Evolutionary conservation across 2,329 filamentous ascomycete species (phyloP), one percentile per base, ranked within the genome.

Genomic region (Zopfia rhizophila): DNA sequence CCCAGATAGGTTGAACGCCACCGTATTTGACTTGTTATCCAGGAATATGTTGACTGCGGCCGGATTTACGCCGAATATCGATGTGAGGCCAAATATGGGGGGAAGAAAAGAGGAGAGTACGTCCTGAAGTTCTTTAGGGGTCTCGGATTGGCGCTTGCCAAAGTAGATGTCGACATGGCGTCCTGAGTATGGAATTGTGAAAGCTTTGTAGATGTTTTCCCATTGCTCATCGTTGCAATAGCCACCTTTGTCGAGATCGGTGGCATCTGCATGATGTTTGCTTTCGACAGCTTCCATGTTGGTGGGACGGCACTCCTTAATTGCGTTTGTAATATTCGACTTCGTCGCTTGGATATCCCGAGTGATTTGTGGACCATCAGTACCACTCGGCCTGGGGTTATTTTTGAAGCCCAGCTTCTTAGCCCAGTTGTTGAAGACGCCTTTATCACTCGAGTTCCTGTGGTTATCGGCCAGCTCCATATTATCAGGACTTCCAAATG

Each of bases 1-100:
- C 25, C 93, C 92, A 27, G 81, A 84, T 7, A 83, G 82, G 68
- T 99, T 99, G 79, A 99, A 99, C 0, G 93, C 94, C 53, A 99
- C 96, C 0, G 91, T 92, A 44, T 83, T 84, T 4, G 91, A 89
- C 3, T 76, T 73, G 28, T 87, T 83, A 60, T 97, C 92, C 61
- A 91, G 91, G 75, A 93, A 97, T 38, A 97, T 88, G 67, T 95
- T 93, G 45, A 97, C 70, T 3, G 85, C 85, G 22, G 82, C 78
- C 0, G 82, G 78, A 1, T 83, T 78, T 17, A 97, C 79, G 2
- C 83, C 80, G 69, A 96, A 97, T 21, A 70, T 61, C 2, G 58
- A 56, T 1, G 66, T 66, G 17, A 72, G 53, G 2, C 63, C 58
- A 30, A 70, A 66, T 14, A 72, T 65, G 27, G 70, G 51, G 0